phyloP scores from a whole-genome alignment of 2,329 filamentous ascomycete genomes.

The Mollisia scopiformis region DNA sequence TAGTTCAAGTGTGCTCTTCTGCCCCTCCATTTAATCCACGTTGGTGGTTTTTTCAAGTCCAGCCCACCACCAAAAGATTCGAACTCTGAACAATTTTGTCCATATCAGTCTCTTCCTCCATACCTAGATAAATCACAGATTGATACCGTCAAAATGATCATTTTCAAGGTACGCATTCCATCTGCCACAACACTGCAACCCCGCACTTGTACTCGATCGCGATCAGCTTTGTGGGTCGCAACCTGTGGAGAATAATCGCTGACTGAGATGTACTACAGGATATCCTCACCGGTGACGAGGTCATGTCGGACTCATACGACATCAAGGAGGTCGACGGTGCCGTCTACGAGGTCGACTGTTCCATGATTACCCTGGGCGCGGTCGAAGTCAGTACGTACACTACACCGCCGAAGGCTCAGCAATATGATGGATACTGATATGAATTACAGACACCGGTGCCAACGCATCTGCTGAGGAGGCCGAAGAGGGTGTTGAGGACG shows the following conservation, averaged over 20 bases:
- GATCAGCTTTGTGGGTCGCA: background rate
- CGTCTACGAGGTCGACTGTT: slow-evolving; percentile 89
- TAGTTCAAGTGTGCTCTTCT: slow-evolving; percentile 11
- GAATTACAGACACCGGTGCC: slow-evolving; percentile 75
- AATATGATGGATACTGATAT: slow-evolving; percentile 17
- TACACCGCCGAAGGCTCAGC: background rate
- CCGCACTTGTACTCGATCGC: slow-evolving; percentile 1
- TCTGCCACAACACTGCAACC: background rate
- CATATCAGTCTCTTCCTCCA: slow-evolving; percentile 14
- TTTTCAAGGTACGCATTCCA: slow-evolving; percentile 61
- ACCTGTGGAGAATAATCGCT: background rate
- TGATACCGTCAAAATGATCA: slow-evolving; percentile 67
- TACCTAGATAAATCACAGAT: background rate
- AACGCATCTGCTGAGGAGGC: slow-evolving; percentile 95
- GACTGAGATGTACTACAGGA: slow-evolving; percentile 61
- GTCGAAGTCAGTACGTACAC: slow-evolving; percentile 66
- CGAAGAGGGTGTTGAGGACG: slow-evolving; percentile 75
- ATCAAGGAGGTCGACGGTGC: slow-evolving; percentile 78
- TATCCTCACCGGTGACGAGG: slow-evolving; percentile 86
- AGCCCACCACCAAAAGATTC: slow-evolving; percentile 21
- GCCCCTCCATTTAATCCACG: slow-evolving; percentile 22
- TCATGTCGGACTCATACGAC: slow-evolving; percentile 94
- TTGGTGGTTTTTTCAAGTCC: slow-evolving; percentile 23
- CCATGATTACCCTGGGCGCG: slow-evolving; percentile 80
- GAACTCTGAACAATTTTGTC: background rate